Base-by-base conservation (phyloP, 768 basidiomycete genomes). In the Brasilioporus rufonigricans region DNA sequence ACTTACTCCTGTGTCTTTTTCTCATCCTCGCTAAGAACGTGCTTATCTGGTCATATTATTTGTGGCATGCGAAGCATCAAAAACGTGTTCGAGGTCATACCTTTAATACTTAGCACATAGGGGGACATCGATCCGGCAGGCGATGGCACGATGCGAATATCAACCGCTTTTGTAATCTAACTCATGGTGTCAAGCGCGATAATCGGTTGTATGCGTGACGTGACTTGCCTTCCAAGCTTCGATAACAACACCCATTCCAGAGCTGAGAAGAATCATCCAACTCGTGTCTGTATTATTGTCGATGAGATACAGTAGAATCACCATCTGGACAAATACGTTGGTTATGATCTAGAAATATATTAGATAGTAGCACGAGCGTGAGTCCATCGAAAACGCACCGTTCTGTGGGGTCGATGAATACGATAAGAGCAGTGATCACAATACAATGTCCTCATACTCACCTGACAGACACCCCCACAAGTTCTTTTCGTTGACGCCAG, bases 261-360 rank as follows among this genome's bases (percentile, higher is more conserved):
- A 91, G 5, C 89, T 87, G 70, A 93, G 81, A 24, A 98, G 80
- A 70, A 98, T 98, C 92, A 98, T 98, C 89, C 92, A 96, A 64
- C 88, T 93, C 29, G 96, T 99, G 69, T 98, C 91, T 50, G 91
- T 86, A 62, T 91, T 92, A 70, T 94, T 95, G 74, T 97, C 95
- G 63, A 95, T 85, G 62, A 98, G 87, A 73, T 97, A 98, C 19
- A 98, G 78, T 31, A 96, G 77, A 64, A 97, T 86, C 63, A 98
- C 78, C 27, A 89, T 70, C 76, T 95, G 91, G n/a, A 94, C 89
- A 67, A 98, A 85, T 58, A 95, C 92, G 70, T 98, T 99, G 36
- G 93, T 91, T 61, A 98, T 68, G 62, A 99, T 89, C 81, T 80
- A 48, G 23, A 62, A 38, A 47, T 23, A 19, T 35, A 56, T 52